Conservation (phyloP, 768 basidiomycete species). For the Pleurotus sapidus region DNA sequence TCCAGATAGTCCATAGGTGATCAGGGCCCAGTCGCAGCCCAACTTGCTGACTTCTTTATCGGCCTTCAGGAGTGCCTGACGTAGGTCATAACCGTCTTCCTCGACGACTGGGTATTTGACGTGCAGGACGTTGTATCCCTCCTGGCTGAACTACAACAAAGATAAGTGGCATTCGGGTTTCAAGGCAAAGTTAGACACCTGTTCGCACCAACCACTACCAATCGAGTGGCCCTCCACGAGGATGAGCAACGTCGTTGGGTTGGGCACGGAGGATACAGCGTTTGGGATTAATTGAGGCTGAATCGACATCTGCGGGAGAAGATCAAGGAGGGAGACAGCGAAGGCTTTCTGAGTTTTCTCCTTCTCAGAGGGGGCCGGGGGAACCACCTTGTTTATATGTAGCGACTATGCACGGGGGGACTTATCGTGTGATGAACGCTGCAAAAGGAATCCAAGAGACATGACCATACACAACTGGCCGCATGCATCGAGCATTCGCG, state of each 20-base stretch:
- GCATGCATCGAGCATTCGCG: background rate
- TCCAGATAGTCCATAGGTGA: constrained; percentile 1
- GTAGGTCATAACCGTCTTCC: background rate
- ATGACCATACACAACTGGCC: background rate
- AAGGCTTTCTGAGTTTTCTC: background rate
- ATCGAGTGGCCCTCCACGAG: background rate
- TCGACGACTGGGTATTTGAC: background rate
- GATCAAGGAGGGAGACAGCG: background rate
- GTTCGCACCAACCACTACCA: constrained; percentile 7
- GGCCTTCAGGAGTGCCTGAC: background rate
- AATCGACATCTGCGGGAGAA: background rate
- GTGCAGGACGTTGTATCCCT: constrained; percentile 5
- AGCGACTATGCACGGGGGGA: background rate
- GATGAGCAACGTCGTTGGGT: constrained; percentile 2
- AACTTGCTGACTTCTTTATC: background rate
- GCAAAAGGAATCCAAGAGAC: background rate
- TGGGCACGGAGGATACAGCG: constrained; percentile 1
- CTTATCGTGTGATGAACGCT: background rate
- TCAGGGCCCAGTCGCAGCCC: constrained; percentile 5
- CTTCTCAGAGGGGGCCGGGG: background rate
- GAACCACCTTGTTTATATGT: background rate
- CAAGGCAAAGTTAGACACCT: background rate
- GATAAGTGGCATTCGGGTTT: background rate
- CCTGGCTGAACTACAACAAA: constrained; percentile 1
- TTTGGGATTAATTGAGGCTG: background rate